Evolutionary conservation across 345 rosid genomes (phyloP).

Genomic region (Rubroshorea leprosula): DNA sequence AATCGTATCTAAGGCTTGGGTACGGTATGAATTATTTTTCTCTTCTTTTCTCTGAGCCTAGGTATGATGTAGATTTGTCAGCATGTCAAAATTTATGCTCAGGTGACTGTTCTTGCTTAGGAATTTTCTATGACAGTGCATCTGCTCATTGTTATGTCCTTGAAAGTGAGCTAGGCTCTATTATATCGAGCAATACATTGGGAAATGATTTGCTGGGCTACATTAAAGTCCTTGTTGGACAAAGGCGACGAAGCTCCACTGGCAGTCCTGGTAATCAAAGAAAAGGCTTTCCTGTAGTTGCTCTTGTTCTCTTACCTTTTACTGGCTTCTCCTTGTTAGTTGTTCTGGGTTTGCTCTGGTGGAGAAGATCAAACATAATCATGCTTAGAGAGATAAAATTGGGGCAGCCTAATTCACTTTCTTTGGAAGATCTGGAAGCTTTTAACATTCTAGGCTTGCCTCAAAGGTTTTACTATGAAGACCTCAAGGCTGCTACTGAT

Average conservation of each 20-base stretch:
- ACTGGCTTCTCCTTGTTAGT: conserved; percentile 38
- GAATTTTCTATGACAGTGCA: conserved; percentile 53
- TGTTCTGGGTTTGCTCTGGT: conserved; percentile 42
- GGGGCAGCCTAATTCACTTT: conserved; percentile 25
- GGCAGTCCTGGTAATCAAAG: conserved; percentile 20
- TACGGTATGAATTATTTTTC: conserved; percentile 53
- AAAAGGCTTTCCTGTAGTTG: conserved; percentile 41
- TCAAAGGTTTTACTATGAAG: conserved; percentile 53
- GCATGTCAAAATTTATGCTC: conserved; percentile 57
- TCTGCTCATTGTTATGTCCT: conserved; percentile 62
- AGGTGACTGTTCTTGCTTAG: conserved; percentile 62
- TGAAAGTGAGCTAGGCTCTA: conserved; percentile 55
- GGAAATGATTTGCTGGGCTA: conserved; percentile 35
- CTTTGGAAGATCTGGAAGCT: conserved; percentile 60
- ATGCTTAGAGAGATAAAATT: conserved; percentile 28
- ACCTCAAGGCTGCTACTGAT: conserved; percentile 57
- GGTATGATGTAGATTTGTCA: conserved; percentile 34
- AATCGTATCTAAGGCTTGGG: conserved; percentile 44
- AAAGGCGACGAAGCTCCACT: background rate
- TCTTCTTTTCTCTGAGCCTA: conserved; percentile 45
- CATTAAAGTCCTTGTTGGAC: conserved; percentile 42
- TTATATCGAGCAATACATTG: conserved; percentile 29
- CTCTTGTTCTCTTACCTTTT: conserved; percentile 61
- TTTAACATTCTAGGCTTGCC: conserved; percentile 76
- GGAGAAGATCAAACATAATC: conserved; percentile 44